Percentiles rank a stretch among this genome's conserved stretches.
phyloP scores from a whole-genome alignment of 441 rosid genomes.

The Syzygium malaccense region DNA sequence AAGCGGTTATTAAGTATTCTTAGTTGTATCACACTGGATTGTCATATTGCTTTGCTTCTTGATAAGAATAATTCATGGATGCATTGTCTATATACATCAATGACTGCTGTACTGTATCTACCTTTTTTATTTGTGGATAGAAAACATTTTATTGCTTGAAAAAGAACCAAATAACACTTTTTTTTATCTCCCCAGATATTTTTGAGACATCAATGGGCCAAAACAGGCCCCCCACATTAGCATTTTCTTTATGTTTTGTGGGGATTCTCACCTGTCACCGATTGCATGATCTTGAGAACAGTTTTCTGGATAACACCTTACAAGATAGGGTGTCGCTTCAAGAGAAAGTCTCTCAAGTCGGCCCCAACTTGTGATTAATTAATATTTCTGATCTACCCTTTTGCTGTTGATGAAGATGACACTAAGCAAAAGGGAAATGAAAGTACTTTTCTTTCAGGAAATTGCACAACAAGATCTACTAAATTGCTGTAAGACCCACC shows the following conservation, averaged over 20 bases:
- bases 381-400: background rate
- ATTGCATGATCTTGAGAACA: background rate
- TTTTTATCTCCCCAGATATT: background rate
- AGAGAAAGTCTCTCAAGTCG: background rate
- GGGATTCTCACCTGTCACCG: background rate
- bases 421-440: background rate
- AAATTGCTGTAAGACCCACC: background rate
- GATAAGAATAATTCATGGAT: background rate
- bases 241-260: background rate
- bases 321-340: background rate
- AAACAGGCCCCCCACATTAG: background rate
- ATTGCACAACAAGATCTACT: background rate
- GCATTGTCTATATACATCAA: too few relatives aligned
- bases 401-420: background rate
- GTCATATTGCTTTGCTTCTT: background rate
- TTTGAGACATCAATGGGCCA: background rate
- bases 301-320: background rate
- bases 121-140: background rate
- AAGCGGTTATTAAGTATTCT: background rate
- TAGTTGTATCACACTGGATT: background rate
- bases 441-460: background rate
- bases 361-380: background rate
- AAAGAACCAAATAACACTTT: background rate
- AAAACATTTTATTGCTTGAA: background rate
- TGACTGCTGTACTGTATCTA: background rate